phyloP scores from a whole-genome alignment of 345 rosid genomes.

The Durio zibethinus region DNA sequence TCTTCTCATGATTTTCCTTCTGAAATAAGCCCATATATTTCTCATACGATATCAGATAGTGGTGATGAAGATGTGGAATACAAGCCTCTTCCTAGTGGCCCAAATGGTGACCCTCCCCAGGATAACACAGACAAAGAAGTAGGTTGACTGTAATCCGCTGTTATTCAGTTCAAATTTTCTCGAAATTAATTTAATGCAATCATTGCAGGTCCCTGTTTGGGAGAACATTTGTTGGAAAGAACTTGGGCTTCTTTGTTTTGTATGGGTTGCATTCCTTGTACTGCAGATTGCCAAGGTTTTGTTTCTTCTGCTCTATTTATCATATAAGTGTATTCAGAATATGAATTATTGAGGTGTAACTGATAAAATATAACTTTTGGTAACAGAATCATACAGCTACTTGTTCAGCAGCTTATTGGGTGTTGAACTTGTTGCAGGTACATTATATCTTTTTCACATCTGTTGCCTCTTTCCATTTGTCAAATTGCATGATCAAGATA shows the following conservation, averaged over 20 bases:
- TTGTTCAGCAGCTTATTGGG: constrained; percentile 66
- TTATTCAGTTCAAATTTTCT: background rate
- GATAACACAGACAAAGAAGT: constrained; percentile 35
- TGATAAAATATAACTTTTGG: constrained; percentile 20
- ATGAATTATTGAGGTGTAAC: constrained; percentile 11
- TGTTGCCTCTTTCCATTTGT: background rate
- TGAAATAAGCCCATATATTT: background rate
- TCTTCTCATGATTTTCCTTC: background rate
- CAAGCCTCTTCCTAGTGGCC: constrained; percentile 62
- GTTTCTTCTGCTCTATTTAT: background rate
- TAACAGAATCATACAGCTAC: constrained; percentile 48
- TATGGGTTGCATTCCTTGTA: constrained; percentile 65
- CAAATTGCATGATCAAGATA: background rate
- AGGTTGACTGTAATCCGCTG: background rate
- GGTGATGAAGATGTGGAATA: constrained; percentile 45
- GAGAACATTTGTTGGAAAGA: constrained; percentile 80
- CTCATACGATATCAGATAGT: constrained; percentile 29
- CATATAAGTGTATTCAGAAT: background rate
- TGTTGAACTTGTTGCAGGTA: constrained; percentile 64
- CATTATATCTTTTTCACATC: background rate
- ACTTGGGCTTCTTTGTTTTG: constrained; percentile 72
- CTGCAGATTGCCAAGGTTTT: constrained; percentile 69
- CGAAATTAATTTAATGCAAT: background rate
- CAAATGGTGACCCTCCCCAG: constrained; percentile 26
- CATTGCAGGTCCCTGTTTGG: constrained; percentile 45